Evolutionary conservation across 257 asterid genomes (phyloP), one percentile per base, ranked within the genome.

Genomic region (Solanum clarkiae): DNA sequence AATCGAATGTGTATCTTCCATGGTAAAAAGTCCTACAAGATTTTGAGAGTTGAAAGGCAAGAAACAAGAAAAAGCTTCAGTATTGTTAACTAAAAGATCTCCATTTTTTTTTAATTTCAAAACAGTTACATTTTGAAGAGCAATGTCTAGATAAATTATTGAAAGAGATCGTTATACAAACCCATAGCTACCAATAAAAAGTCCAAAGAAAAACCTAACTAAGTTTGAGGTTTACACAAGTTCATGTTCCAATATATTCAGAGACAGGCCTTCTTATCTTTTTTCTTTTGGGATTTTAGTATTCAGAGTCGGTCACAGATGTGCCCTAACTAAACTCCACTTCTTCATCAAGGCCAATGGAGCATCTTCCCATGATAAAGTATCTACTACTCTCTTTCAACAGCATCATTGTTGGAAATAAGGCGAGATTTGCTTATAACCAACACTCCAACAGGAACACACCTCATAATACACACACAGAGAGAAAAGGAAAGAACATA

Each of bases 1-100:
- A 86, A 90, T 92, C 69, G 97, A 88, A 32, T 89, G 88, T 56
- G 88, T 85, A 87, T 91, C 91, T 84, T 94, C 98, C 99, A 96
- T 96, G 92, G 88, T 86, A 89, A 92, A 84, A 82, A 84, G 62
- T 86, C 80, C 80, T 82, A n/a, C 20, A 57, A 57, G 13, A 0
- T 20, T 2, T 20, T 20, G 65, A 20, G 26, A 20, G 26, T 20
- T 57, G 63, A 77, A 15, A 77, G 11, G 60, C 42, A 1, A 14
- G 24, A 75, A 75, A 53, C 22, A 47, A 49, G 24, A 51, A 15
- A 17, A 77, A 77, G 24, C 14, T 51, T 26, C 42, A 75, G 1
- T 49, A 22, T 24, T 15, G 62, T 49, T 8, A 49, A 75, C 44
- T 0, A 15, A 49, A 74, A 72, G 36, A 45, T 49, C 13, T 47